Percentiles rank a stretch among this genome's conserved stretches.
phyloP scores from a whole-genome alignment of 352 stramenopile genomes.

The Phytophthora syringae region DNA sequence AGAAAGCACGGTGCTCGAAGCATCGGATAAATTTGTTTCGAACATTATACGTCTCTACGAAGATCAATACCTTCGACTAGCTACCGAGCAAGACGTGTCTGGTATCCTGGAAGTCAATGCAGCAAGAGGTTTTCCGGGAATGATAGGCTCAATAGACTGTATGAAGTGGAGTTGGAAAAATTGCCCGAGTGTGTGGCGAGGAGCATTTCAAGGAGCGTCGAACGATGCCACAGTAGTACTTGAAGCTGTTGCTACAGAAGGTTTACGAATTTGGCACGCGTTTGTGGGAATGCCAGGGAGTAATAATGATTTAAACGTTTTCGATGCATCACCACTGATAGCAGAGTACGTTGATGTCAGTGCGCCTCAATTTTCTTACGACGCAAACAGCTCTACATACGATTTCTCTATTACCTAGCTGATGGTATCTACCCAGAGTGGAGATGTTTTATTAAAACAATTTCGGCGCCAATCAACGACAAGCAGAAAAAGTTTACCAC shows the following conservation, averaged over 20 bases:
- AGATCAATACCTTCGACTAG: background rate
- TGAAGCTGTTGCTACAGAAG: background rate
- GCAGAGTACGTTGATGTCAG: background rate
- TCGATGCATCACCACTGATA: background rate
- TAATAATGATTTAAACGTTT: no score
- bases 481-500: no score
- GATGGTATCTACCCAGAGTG: no score
- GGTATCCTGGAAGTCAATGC: background rate
- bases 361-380: background rate
- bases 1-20: background rate
- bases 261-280: slow-evolving; percentile 5
- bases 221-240: slow-evolving; percentile 4
- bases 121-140: slow-evolving; percentile 4
- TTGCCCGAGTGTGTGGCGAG: slow-evolving; percentile 7
- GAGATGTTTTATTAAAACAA: no score
- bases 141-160: slow-evolving; percentile 5
- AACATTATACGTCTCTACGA: background rate
- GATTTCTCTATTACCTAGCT: background rate
- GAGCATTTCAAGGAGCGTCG: slow-evolving; percentile 9
- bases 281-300: slow-evolving; percentile 11
- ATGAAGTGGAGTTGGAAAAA: slow-evolving; percentile 22
- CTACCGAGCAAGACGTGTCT: background rate
- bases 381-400: background rate
- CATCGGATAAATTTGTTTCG: background rate
- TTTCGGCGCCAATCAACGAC: no score